These are phyloP conservation scores for Eucalyptus curtisii DNA, from an alignment of 345 rosid species.

Conservation along the genomic window DNA sequence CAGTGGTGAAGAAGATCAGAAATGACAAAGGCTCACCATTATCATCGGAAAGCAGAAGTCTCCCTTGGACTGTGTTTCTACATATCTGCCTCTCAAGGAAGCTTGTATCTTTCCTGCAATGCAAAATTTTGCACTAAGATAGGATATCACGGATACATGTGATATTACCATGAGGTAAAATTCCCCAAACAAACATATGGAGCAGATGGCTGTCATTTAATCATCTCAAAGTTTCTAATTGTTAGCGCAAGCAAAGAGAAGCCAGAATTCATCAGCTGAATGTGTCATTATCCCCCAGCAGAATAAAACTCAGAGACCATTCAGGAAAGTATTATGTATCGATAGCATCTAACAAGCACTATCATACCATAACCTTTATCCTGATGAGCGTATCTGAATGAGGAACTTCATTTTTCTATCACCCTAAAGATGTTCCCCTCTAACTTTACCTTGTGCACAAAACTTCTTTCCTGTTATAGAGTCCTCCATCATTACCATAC, in stretches of 20 bases:
- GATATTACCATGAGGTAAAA: neutral
- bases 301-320: neutral
- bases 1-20: neutral
- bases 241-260: neutral
- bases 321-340: neutral
- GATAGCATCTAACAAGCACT: neutral
- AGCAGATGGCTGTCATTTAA: neutral
- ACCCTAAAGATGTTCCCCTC: neutral
- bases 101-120: conserved; percentile 37
- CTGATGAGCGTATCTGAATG: neutral
- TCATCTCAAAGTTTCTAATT: neutral
- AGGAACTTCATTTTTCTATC: neutral
- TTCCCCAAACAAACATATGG: neutral
- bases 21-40: conserved; percentile 26
- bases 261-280: neutral
- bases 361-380: neutral
- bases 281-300: neutral
- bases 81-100: conserved; percentile 37
- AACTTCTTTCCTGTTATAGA: neutral
- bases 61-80: conserved; percentile 81
- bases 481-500: neutral
- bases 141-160: neutral
- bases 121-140: neutral
- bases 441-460: neutral
- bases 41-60: conserved; percentile 75